Conservation (phyloP, 805 yeast genomes). For the Jamesozyma piceae region DNA sequence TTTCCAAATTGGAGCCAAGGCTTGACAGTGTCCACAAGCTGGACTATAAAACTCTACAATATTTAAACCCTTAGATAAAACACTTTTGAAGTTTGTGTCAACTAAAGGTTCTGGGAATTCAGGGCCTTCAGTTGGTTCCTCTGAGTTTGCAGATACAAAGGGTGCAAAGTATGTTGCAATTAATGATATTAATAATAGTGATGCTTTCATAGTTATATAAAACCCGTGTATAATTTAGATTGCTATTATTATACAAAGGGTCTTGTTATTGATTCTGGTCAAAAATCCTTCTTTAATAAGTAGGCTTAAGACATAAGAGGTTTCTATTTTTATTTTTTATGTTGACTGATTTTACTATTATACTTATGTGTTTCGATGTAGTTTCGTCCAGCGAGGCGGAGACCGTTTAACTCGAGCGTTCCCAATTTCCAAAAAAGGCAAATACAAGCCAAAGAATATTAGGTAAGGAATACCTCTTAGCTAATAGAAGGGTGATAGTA, state of each 20-base stretch:
- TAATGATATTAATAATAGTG: not conserved
- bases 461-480: too few species aligned
- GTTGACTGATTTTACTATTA: too few species aligned
- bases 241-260: too few species aligned
- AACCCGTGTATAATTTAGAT: not conserved
- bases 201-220: not conserved
- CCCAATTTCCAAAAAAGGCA: not conserved
- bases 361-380: too few species aligned
- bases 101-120: conserved; percentile 45
- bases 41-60: conserved; percentile 89
- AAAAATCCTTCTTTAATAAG: too few species aligned
- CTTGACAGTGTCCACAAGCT: conserved; percentile 72
- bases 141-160: not conserved
- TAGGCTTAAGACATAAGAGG: too few species aligned
- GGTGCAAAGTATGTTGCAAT: not conserved
- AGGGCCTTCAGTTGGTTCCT: not conserved
- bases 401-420: too few species aligned
- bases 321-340: too few species aligned
- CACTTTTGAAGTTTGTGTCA: conserved; percentile 40
- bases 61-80: conserved; percentile 47
- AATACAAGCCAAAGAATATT: not conserved
- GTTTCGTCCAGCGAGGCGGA: too few species aligned
- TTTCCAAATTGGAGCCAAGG: conserved; percentile 77
- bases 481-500: too few species aligned
- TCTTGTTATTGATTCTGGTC: too few species aligned